Conservation (phyloP, 2,329 filamentous ascomycete species). For the Colletotrichum sp. region DNA sequence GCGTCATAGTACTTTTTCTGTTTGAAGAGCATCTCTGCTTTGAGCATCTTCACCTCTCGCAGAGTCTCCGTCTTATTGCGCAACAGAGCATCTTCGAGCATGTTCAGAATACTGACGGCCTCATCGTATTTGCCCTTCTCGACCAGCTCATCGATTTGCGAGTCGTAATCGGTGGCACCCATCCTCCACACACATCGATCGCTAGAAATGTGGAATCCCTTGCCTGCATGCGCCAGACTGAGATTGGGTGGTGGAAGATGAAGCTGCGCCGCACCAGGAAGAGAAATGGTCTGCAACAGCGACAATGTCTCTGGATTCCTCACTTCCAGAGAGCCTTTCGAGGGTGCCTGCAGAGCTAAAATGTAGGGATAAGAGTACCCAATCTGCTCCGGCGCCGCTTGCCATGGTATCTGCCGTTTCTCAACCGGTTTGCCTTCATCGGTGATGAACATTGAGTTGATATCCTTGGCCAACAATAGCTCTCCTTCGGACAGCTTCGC, state of each 20-base stretch:
- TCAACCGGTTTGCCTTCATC: slow-evolving; percentile 81
- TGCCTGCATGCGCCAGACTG: slow-evolving; percentile 93
- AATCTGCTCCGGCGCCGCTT: slow-evolving; percentile 83
- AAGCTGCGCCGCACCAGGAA: slow-evolving; percentile 82
- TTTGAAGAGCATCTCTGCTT: slow-evolving; percentile 85
- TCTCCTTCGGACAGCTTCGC: slow-evolving; percentile 82
- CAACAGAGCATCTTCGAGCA: slow-evolving; percentile 92
- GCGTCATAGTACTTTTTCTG: slow-evolving; percentile 83
- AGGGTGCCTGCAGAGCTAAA: slow-evolving; percentile 80
- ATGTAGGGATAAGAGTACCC: slow-evolving; percentile 98
- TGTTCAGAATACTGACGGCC: slow-evolving; percentile 84
- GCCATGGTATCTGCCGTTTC: slow-evolving; percentile 91
- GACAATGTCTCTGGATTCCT: slow-evolving; percentile 91
- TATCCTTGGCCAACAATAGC: slow-evolving; percentile 94
- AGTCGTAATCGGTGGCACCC: slow-evolving; percentile 89
- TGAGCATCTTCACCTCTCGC: slow-evolving; percentile 87
- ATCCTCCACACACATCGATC: slow-evolving; percentile 95
- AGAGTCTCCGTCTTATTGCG: slow-evolving; percentile 81
- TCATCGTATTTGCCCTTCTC: slow-evolving; percentile 80
- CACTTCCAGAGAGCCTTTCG: slow-evolving; percentile 86
- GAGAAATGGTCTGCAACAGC: slow-evolving; percentile 82
- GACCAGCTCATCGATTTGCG: slow-evolving; percentile 84
- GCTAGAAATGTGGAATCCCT: slow-evolving; percentile 92
- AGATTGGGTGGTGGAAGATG: slow-evolving; percentile 93
- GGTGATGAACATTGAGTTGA: slow-evolving; percentile 92